A percentile compares a stretch with the other conserved stretches of the same genome.
These are phyloP conservation scores for Fusarium aywerte DNA, from an alignment of 2,329 filamentous ascomycete genomes.

Conservation along the genomic window DNA sequence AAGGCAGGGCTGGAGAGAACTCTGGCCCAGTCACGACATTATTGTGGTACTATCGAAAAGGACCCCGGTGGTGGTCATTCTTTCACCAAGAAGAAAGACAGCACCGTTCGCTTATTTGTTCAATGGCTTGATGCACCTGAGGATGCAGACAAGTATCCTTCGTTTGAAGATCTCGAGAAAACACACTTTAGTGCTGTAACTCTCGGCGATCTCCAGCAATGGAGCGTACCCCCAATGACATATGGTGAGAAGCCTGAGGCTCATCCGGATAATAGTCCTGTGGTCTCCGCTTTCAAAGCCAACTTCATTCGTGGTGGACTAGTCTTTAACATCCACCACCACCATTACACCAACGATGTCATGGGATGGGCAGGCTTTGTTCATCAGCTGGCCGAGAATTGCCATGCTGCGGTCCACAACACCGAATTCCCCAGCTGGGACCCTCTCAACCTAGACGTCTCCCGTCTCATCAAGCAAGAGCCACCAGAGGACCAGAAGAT, in stretches of 20 bases:
- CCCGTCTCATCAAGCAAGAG: conserved; percentile 48
- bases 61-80: conserved; percentile 51
- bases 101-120: conserved; percentile 50
- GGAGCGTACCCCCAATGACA: conserved; percentile 53
- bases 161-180: conserved; percentile 53
- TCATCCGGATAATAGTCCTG: conserved; percentile 49
- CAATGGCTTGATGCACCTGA: conserved; percentile 52
- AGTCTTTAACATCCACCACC: conserved; percentile 55
- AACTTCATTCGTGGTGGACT: conserved; percentile 57
- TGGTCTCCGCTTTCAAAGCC: conserved; percentile 53
- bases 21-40: conserved; percentile 52
- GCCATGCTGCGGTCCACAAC: conserved; percentile 48
- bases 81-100: conserved; percentile 51
- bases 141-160: conserved; percentile 45
- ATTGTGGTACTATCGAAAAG: conserved; percentile 55
- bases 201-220: conserved; percentile 50
- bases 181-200: conserved; percentile 48
- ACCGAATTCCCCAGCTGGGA: conserved; percentile 51
- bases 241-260: conserved; percentile 55
- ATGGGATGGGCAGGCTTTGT: conserved; percentile 55
- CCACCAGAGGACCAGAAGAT: conserved; percentile 46
- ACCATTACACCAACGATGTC: conserved; percentile 57
- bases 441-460: conserved; percentile 50
- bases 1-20: conserved; percentile 52
- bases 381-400: conserved; percentile 58